A percentile compares a stretch with the other conserved stretches of the same genome.
phyloP scores from a whole-genome alignment of 192 early-diverging fungal genomes.

The Backusella macrospora region DNA sequence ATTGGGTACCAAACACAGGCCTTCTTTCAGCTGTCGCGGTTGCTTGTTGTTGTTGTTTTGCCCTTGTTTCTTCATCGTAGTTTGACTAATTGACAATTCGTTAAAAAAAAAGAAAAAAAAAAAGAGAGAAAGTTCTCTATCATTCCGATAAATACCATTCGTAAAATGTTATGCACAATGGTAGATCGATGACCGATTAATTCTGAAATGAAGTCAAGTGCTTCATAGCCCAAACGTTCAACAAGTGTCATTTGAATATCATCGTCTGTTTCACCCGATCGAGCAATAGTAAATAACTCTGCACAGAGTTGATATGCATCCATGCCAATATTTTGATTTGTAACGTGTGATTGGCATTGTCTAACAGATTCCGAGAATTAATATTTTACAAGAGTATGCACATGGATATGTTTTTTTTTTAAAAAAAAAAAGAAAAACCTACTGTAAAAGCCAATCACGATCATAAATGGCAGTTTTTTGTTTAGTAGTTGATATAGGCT shows the following conservation, averaged over 20 bases:
- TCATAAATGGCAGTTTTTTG: slow-evolving; percentile 34
- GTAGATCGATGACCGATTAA: slow-evolving; percentile 58
- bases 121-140: not conserved
- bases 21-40: slow-evolving; percentile 35
- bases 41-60: slow-evolving; percentile 11
- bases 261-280: slow-evolving; percentile 60
- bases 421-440: slow-evolving; percentile 17
- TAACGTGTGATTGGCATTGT: slow-evolving; percentile 58
- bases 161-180: slow-evolving; percentile 67
- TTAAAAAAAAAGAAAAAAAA: not conserved
- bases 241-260: slow-evolving; percentile 68
- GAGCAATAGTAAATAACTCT: slow-evolving; percentile 70
- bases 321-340: slow-evolving; percentile 44
- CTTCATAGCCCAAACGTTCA: slow-evolving; percentile 74
- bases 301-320: slow-evolving; percentile 62
- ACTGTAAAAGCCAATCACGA: slow-evolving; percentile 58
- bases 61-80: slow-evolving; percentile 20
- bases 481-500: not conserved
- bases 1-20: slow-evolving; percentile 62
- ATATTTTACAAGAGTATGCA: not conserved
- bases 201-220: slow-evolving; percentile 67
- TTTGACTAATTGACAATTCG: slow-evolving; percentile 26
- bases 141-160: slow-evolving; percentile 38
- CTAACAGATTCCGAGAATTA: slow-evolving; percentile 23
- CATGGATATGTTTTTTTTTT: not conserved